phyloP scores from a whole-genome alignment of 2,329 filamentous ascomycete genomes.

The Thelonectria blattea region DNA sequence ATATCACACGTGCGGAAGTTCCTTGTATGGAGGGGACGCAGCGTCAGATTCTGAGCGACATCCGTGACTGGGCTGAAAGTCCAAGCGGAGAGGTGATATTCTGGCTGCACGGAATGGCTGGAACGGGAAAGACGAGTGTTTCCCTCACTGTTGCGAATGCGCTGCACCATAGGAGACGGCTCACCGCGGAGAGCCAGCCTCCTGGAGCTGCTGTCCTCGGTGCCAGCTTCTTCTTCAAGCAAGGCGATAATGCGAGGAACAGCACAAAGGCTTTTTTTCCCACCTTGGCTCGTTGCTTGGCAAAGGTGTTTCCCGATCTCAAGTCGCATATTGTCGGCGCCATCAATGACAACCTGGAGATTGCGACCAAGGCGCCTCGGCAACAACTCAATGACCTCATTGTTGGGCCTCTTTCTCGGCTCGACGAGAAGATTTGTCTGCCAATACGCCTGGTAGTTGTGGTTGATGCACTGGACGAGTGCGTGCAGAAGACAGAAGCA shows the following conservation, averaged over 20 bases:
- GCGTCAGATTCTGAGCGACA: neutral
- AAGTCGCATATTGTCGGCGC: neutral
- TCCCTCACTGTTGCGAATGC: conserved; percentile 16
- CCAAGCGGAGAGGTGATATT: neutral
- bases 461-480: conserved; percentile 22
- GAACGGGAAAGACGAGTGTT: conserved; percentile 20
- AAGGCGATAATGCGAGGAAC: conserved; percentile 13
- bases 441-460: conserved; percentile 2
- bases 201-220: neutral
- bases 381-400: conserved; percentile 10
- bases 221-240: conserved; percentile 20
- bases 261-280: conserved; percentile 3
- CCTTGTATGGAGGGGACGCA: conserved; percentile 17
- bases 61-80: conserved; percentile 17
- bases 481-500: neutral
- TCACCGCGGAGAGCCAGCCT: neutral
- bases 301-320: neutral
- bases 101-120: conserved; percentile 21
- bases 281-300: conserved; percentile 10
- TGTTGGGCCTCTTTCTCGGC: neutral
- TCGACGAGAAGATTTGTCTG: neutral
- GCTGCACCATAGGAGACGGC: neutral
- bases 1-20: neutral
- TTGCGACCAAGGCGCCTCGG: neutral
- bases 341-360: neutral